Percentiles rank a stretch among this genome's conserved stretches.
These are phyloP conservation scores for Cyberlindnera euphorbiiphila DNA, from an alignment of 805 yeast species.

Conservation along the genomic window DNA sequence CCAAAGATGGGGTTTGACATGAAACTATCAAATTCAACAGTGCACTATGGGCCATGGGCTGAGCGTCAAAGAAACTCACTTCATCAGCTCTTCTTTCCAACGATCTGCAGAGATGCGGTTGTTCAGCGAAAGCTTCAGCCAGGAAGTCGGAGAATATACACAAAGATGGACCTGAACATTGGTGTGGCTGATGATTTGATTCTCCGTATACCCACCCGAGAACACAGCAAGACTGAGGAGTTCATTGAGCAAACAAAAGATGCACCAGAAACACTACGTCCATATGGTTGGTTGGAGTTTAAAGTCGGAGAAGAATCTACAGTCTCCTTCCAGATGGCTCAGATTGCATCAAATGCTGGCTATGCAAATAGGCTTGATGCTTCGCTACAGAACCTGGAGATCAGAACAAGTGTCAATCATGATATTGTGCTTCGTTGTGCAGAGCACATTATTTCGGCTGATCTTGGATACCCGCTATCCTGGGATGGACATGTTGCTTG, in stretches of 20 bases:
- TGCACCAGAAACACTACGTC: conserved; percentile 42
- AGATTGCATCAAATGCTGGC: conserved; percentile 52
- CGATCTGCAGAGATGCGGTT: conserved; percentile 51
- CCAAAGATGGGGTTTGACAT: conserved; percentile 64
- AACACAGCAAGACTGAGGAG: conserved; percentile 68
- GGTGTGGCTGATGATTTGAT: conserved; percentile 61
- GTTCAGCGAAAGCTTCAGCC: conserved; percentile 39
- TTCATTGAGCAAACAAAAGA: conserved; percentile 31
- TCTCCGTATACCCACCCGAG: conserved; percentile 78
- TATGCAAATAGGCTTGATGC: conserved; percentile 47
- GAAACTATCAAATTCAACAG: conserved; percentile 52
- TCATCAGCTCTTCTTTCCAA: conserved; percentile 66
- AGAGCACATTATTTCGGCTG: conserved; percentile 49
- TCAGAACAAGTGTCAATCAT: conserved; percentile 85
- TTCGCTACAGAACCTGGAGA: conserved; percentile 51
- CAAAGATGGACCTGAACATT: conserved; percentile 53
- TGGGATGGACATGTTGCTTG: conserved; percentile 83
- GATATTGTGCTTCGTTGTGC: conserved; percentile 67
- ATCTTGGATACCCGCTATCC: conserved; percentile 64
- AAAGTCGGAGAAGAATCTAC: conserved; percentile 53
- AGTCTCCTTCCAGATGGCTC: conserved; percentile 42
- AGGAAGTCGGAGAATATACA: conserved; percentile 53
- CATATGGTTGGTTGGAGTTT: conserved; percentile 92
- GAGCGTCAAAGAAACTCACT: conserved; percentile 74
- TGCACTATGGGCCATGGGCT: conserved; percentile 95